phyloP scores from a whole-genome alignment of 306 rosid species.

The Vachellia collinsii region DNA sequence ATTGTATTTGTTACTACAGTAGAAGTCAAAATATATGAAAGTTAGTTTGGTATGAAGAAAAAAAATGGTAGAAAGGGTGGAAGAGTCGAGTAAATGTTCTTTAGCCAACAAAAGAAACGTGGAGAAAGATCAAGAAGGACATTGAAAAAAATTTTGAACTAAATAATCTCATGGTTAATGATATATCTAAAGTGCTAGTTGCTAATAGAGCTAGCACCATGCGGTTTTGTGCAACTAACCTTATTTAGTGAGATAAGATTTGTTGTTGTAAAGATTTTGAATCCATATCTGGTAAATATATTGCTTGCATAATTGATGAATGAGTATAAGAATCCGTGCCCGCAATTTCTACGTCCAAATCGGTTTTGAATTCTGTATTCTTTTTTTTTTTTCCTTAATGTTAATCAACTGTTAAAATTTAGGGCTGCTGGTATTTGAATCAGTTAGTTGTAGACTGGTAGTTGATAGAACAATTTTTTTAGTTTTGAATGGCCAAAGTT shows the following conservation, averaged over 20 bases:
- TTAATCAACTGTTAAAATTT: neutral
- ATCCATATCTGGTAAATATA: neutral
- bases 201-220: neutral
- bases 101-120: neutral
- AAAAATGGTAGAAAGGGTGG: neutral
- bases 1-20: neutral
- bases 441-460: constrained; percentile 49
- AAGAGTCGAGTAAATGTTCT: neutral
- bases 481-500: constrained; percentile 13
- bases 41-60: neutral
- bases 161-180: neutral
- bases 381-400: neutral
- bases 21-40: neutral
- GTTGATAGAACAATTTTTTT: constrained; percentile 15
- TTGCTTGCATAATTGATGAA: too few relatives aligned
- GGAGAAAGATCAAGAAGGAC: neutral
- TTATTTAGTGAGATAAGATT: neutral
- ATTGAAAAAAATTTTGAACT: neutral
- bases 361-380: neutral
- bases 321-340: too few relatives aligned
- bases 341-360: too few relatives aligned
- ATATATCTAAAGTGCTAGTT: neutral
- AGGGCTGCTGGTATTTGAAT: neutral
- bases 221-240: neutral
- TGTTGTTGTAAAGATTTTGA: neutral